phyloP scores from a whole-genome alignment of 2,329 filamentous ascomycete species.

The Colletotrichum navitas region DNA sequence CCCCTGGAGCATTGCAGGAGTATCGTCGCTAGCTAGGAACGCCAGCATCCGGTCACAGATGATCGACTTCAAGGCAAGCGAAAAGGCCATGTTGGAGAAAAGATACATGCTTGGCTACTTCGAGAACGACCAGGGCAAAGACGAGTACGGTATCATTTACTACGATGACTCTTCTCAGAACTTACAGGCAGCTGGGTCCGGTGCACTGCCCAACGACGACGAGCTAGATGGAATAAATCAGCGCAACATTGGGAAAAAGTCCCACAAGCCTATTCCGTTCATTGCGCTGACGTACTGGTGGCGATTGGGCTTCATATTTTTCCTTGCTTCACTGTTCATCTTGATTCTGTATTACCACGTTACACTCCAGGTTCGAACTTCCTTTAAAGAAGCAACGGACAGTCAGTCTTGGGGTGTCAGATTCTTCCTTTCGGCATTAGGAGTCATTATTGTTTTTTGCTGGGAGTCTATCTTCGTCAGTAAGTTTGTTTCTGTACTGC shows the following conservation, averaged over 20 bases:
- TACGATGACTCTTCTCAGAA: conserved; percentile 46
- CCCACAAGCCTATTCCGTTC: conserved; percentile 48
- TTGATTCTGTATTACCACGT: conserved; percentile 58
- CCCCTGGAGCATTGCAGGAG: conserved; percentile 56
- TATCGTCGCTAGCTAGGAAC: conserved; percentile 52
- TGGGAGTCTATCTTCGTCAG: conserved; percentile 57
- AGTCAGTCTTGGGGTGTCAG: conserved; percentile 58
- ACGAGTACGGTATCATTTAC: conserved; percentile 51
- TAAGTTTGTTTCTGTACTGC: conserved; percentile 41
- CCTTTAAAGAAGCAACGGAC: conserved; percentile 53
- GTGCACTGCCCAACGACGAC: conserved; percentile 6
- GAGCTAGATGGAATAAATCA: conserved; percentile 5
- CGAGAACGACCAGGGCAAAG: conserved; percentile 42
- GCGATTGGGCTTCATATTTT: conserved; percentile 49
- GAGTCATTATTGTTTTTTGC: conserved; percentile 56
- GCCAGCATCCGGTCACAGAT: conserved; percentile 46
- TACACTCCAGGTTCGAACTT: conserved; percentile 41
- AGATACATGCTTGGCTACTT: conserved; percentile 50
- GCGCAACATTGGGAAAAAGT: not conserved
- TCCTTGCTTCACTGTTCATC: conserved; percentile 50
- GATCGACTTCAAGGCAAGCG: conserved; percentile 44
- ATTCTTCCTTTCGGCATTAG: conserved; percentile 57
- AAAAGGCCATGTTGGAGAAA: conserved; percentile 44
- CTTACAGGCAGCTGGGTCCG: conserved; percentile 36
- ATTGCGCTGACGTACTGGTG: conserved; percentile 53